Conservation (phyloP, 192 early-diverging fungal genomes). For the Umbelopsis vinacea region DNA sequence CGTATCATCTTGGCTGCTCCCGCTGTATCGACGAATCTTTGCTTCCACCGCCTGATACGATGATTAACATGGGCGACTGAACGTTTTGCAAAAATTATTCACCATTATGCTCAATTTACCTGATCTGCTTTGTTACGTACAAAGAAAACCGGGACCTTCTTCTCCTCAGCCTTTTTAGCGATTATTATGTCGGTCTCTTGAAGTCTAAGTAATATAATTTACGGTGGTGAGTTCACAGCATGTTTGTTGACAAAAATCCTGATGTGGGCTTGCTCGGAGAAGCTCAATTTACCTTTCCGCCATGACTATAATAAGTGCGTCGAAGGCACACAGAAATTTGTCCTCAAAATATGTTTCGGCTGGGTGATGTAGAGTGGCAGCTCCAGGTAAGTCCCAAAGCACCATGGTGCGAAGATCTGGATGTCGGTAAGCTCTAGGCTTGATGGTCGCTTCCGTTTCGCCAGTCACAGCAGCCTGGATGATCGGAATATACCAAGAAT, state of each 20-base stretch:
- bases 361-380: conserved; percentile 28
- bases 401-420: conserved; percentile 37
- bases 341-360: conserved; percentile 45
- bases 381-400: conserved; percentile 45
- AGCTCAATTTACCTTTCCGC: conserved; percentile 36
- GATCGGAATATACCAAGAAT: not conserved
- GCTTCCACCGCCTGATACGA: conserved; percentile 30
- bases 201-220: conserved; percentile 25
- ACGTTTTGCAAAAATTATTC: no score
- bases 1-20: conserved; percentile 1
- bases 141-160: conserved; percentile 31
- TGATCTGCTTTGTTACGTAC: conserved; percentile 39
- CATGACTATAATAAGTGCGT: conserved; percentile 43
- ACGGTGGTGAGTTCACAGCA: not conserved
- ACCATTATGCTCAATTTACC: no score
- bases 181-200: conserved; percentile 30
- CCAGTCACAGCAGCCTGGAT: conserved; percentile 30
- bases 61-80: not conserved
- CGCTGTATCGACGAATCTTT: conserved; percentile 25
- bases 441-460: conserved; percentile 33
- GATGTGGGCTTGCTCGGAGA: conserved; percentile 5
- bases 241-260: conserved; percentile 11
- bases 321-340: conserved; percentile 43
- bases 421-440: conserved; percentile 36
- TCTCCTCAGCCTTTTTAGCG: conserved; percentile 31